These are phyloP conservation scores for Brassica incana DNA, from an alignment of 345 rosid species.

Conservation along the genomic window DNA sequence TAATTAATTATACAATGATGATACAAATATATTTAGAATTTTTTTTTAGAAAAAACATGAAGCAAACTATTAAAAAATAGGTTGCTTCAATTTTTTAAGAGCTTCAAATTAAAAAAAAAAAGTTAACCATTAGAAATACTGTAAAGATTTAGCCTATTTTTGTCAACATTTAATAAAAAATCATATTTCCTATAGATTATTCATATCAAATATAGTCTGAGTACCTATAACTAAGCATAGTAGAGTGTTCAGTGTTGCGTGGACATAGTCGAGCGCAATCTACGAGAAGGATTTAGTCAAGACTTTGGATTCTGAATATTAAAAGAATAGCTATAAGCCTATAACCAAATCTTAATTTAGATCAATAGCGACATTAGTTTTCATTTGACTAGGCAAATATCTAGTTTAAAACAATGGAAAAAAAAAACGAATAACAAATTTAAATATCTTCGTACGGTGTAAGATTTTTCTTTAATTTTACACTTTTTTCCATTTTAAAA, in stretches of 20 bases:
- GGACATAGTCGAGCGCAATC: slow-evolving; percentile 30
- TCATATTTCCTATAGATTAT: background rate
- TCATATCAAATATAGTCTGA: slow-evolving; percentile 9
- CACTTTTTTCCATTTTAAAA: background rate
- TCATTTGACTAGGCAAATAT: slow-evolving; percentile 37
- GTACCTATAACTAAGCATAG: background rate
- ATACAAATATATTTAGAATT: no score
- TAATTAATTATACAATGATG: no score
- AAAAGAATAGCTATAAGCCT: slow-evolving; percentile 16
- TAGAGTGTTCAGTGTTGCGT: slow-evolving; percentile 21
- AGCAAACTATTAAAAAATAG: no score
- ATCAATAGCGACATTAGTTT: slow-evolving; percentile 29
- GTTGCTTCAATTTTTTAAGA: no score
- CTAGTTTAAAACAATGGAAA: slow-evolving; percentile 6
- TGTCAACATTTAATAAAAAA: no score
- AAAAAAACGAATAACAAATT: background rate
- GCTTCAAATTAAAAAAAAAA: no score
- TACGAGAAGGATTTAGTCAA: slow-evolving; percentile 39
- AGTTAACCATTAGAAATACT: no score
- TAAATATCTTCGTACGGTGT: background rate
- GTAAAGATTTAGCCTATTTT: no score
- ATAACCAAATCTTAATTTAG: slow-evolving; percentile 32
- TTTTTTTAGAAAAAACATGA: no score
- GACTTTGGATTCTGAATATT: slow-evolving; percentile 13
- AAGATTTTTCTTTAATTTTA: background rate